Percentiles rank a stretch among this genome's conserved stretches.
Conservation (phyloP, 163 green algal genomes). For the Chlorella variabilis region DNA sequence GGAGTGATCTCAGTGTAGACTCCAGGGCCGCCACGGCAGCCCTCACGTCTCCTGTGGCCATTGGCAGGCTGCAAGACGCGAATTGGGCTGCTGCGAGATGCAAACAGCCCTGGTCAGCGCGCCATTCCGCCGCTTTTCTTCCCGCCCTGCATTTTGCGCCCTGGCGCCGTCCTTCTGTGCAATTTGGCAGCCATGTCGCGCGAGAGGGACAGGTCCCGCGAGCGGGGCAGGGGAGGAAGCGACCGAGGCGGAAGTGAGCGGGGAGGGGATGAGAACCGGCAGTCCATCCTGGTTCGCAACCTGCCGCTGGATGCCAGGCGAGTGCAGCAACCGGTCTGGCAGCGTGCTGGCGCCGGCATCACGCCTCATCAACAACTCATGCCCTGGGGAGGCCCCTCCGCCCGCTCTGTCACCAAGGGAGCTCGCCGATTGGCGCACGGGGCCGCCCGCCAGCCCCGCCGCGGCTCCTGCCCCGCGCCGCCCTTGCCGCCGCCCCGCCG, state of each 20-base stretch:
- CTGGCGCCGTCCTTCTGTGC: not conserved
- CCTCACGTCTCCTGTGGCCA: conserved; percentile 61
- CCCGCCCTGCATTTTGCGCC: not conserved
- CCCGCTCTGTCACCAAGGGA: too few species aligned
- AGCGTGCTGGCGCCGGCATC: not conserved
- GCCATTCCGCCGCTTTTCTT: not conserved
- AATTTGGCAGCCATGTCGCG: conserved; percentile 7
- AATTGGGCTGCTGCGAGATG: not conserved
- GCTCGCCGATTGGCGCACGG: too few species aligned
- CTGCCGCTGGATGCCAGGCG: conserved; percentile 61
- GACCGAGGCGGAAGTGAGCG: not conserved
- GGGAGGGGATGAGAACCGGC: not conserved
- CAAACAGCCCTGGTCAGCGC: not conserved
- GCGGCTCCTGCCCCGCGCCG: not conserved
- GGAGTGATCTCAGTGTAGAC: conserved; percentile 47
- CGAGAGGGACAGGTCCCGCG: not conserved
- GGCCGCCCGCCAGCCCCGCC: not conserved
- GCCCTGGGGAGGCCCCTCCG: too few species aligned
- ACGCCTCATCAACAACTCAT: not conserved
- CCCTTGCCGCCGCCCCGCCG: too few species aligned
- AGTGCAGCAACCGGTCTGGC: not conserved
- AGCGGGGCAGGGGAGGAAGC: not conserved
- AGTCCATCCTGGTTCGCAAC: conserved; percentile 60
- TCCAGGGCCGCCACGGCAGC: conserved; percentile 58
- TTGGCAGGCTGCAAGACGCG: not conserved